These are phyloP conservation scores for Beauveria scarabaeidicola DNA, from an alignment of 2,329 filamentous ascomycete genomes.

Conservation along the genomic window DNA sequence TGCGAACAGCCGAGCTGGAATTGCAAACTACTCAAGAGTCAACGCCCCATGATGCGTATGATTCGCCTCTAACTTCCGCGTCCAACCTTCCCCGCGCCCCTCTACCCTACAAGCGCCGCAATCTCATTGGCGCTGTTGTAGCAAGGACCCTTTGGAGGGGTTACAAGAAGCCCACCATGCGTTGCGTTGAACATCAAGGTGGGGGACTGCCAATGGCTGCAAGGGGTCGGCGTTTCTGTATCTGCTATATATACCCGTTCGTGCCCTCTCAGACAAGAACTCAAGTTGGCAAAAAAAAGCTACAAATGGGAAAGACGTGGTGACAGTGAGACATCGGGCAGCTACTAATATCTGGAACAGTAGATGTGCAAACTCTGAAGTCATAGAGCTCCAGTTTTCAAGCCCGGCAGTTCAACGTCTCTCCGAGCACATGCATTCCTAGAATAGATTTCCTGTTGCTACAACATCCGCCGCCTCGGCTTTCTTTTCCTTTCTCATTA, in stretches of 20 bases:
- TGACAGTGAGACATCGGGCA: not conserved
- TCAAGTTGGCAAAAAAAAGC: not conserved
- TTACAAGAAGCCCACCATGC: not conserved
- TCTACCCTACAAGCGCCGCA: constrained; percentile 3
- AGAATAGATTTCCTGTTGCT: too few relatives aligned
- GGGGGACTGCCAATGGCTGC: not conserved
- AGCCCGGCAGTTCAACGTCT: not conserved
- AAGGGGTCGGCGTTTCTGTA: not conserved
- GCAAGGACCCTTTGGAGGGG: not conserved
- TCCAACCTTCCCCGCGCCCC: not conserved
- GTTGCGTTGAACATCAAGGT: not conserved
- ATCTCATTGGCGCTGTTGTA: constrained; percentile 7
- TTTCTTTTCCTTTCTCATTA: too few relatives aligned
- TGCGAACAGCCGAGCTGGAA: too few relatives aligned
- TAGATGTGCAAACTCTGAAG: not conserved
- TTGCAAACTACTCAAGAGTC: too few relatives aligned
- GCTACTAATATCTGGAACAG: not conserved
- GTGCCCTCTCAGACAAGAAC: not conserved
- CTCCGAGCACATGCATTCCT: too few relatives aligned
- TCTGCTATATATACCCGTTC: not conserved
- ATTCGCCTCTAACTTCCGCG: too few relatives aligned
- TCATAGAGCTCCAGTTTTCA: constrained; percentile 2
- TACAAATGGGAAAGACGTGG: not conserved
- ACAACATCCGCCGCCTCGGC: too few relatives aligned
- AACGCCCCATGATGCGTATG: too few relatives aligned